Conservation (phyloP, 1,139 yeast genomes). For the Hansenula anomala region DNA sequence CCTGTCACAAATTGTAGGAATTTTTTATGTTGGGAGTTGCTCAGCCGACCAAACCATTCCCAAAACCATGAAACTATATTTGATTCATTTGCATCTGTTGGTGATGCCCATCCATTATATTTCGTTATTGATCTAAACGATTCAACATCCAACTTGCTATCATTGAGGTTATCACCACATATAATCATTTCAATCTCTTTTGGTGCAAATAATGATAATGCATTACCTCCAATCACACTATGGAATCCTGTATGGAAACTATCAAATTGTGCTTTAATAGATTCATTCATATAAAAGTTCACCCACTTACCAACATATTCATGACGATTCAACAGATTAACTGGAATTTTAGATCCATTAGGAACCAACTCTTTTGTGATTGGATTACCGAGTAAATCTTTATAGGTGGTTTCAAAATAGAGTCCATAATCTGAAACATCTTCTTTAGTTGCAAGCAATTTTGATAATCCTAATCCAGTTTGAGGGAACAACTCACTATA, state of each 20-base stretch:
- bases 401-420: constrained; percentile 41
- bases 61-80: constrained; percentile 73
- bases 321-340: constrained; percentile 50
- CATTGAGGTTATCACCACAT: constrained; percentile 77
- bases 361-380: constrained; percentile 46
- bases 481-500: constrained; percentile 64
- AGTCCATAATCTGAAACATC: constrained; percentile 44
- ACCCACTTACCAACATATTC: constrained; percentile 61
- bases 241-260: constrained; percentile 69
- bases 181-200: constrained; percentile 75
- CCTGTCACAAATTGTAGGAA: constrained; percentile 81
- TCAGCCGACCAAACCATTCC: constrained; percentile 55
- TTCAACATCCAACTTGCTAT: constrained; percentile 55
- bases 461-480: constrained; percentile 51
- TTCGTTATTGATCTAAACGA: constrained; percentile 67
- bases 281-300: constrained; percentile 51
- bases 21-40: constrained; percentile 48
- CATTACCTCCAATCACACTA: constrained; percentile 76
- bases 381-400: constrained; percentile 34
- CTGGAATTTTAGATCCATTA: constrained; percentile 50
- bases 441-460: constrained; percentile 45
- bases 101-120: constrained; percentile 56
- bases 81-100: constrained; percentile 32
- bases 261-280: constrained; percentile 47
- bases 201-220: constrained; percentile 69